Conservation (phyloP, 2,329 filamentous ascomycete genomes). For the Epichloe uncinata region DNA sequence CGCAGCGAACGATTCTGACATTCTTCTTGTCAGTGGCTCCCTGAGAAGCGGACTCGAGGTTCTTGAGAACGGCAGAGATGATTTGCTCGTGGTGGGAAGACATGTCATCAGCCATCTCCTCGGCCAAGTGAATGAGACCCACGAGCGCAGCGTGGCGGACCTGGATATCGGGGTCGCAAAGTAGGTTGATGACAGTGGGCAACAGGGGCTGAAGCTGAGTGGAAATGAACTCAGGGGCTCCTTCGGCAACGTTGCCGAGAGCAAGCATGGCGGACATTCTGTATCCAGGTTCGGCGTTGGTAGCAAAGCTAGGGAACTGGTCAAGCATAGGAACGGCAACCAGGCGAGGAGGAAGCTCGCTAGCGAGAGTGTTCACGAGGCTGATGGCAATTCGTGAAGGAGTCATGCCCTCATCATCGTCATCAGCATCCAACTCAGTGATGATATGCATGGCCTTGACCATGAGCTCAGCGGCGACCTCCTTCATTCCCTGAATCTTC, state of each 20-base stretch:
- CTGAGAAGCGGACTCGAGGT: constrained; percentile 69
- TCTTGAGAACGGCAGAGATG: constrained; percentile 74
- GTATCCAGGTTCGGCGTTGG: constrained; percentile 59
- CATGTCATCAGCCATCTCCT: constrained; percentile 86
- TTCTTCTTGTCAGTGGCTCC: constrained; percentile 59
- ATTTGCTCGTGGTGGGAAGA: constrained; percentile 72
- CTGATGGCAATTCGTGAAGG: constrained; percentile 75
- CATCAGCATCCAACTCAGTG: constrained; percentile 71
- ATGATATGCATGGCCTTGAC: constrained; percentile 79
- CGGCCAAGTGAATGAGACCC: constrained; percentile 77
- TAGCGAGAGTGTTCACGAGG: constrained; percentile 78
- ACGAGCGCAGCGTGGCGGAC: constrained; percentile 82
- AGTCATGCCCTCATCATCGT: constrained; percentile 63
- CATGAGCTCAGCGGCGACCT: constrained; percentile 75
- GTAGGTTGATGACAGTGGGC: constrained; percentile 68
- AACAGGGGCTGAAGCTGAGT: constrained; percentile 81
- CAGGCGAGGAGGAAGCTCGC: constrained; percentile 80
- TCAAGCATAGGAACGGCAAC: constrained; percentile 88
- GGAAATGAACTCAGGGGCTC: constrained; percentile 91
- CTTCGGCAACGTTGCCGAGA: constrained; percentile 88
- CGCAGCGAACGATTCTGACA: constrained; percentile 75
- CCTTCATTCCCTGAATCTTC: constrained; percentile 82
- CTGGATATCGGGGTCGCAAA: constrained; percentile 70
- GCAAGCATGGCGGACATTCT: constrained; percentile 85
- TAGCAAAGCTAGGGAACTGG: constrained; percentile 70